Percentiles rank a stretch among this genome's conserved stretches.
Evolutionary conservation across 208 protist species (phyloP).

Genomic region (Leishmania guyanensis): DNA sequence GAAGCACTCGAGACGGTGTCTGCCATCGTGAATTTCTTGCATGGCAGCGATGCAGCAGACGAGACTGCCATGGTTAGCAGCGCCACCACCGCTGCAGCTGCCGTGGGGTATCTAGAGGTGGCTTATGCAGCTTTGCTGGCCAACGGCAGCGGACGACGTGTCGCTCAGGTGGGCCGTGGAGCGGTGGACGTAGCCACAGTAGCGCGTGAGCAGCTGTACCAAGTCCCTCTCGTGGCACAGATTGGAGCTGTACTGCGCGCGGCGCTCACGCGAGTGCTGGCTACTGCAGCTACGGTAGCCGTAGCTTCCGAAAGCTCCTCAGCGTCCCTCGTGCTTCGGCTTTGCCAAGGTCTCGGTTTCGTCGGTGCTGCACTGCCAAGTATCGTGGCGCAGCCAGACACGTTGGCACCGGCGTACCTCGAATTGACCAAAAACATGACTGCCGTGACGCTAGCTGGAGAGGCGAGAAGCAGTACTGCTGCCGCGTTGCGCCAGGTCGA

Average conservation of each 20-base stretch:
- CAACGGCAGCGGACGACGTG: conserved; percentile 1
- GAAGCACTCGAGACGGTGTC: conserved; percentile 13
- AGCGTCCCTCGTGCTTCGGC: conserved; percentile 8
- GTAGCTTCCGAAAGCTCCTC: not conserved
- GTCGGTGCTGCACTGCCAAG: conserved; percentile 33
- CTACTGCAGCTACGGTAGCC: not conserved
- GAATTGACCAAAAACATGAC: conserved; percentile 21
- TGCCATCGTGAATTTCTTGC: conserved; percentile 29
- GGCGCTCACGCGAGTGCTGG: conserved; percentile 16
- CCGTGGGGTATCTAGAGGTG: conserved; percentile 27
- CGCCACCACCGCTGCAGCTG: conserved; percentile 33
- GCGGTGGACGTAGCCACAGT: conserved; percentile 14
- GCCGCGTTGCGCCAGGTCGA: conserved; percentile 30
- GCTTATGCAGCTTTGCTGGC: conserved; percentile 27
- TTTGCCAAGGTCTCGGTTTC: conserved; percentile 39
- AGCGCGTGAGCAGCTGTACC: conserved; percentile 13
- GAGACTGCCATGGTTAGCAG: not conserved
- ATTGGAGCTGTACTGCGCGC: conserved; percentile 18
- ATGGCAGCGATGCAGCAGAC: conserved; percentile 6
- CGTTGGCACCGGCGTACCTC: conserved; percentile 35
- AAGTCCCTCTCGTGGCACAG: conserved; percentile 6
- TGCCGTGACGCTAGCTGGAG: not conserved
- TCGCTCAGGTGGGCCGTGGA: conserved; percentile 17
- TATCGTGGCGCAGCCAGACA: conserved; percentile 17
- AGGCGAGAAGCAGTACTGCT: conserved; percentile 1